Conservation (phyloP, 257 asterid genomes). For the Ophiorrhiza pumila region DNA sequence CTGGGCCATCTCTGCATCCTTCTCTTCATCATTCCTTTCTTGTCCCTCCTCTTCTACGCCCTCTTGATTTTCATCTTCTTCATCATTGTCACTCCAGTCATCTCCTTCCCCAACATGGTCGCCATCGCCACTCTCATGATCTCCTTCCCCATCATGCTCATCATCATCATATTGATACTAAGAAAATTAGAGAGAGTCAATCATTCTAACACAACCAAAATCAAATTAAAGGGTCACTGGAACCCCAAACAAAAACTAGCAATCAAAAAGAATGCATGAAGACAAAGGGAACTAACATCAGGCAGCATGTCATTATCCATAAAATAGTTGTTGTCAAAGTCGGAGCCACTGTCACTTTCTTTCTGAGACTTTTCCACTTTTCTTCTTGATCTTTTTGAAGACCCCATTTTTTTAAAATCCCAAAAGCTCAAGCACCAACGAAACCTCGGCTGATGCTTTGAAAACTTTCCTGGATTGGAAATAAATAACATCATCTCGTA, state of each 20-base stretch:
- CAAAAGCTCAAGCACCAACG: not conserved
- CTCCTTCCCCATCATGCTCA: conserved; percentile 19
- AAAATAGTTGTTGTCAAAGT: conserved; percentile 30
- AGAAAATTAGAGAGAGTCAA: not conserved
- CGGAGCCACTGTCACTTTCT: conserved; percentile 51
- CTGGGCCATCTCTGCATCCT: conserved; percentile 61
- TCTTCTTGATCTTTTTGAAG: conserved; percentile 27
- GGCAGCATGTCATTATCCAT: conserved; percentile 24
- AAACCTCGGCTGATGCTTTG: not conserved
- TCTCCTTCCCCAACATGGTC: conserved; percentile 9
- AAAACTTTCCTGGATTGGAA: not conserved
- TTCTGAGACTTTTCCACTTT: conserved; percentile 33
- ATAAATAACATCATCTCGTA: not conserved
- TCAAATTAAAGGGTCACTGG: not conserved
- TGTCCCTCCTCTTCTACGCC: conserved; percentile 18
- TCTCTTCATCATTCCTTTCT: conserved; percentile 28
- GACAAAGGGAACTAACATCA: conserved; percentile 32
- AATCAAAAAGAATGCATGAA: not conserved
- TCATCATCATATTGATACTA: conserved; percentile 17
- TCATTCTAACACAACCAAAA: conserved; percentile 2
- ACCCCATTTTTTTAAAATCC: conserved; percentile 30
- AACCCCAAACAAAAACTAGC: not conserved
- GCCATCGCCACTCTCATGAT: conserved; percentile 19
- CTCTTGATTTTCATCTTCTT: conserved; percentile 31
- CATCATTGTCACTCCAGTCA: conserved; percentile 24